Evolutionary conservation across 163 green algal species (phyloP).

Genomic region (Coccomyxa subellipsoidea): DNA sequence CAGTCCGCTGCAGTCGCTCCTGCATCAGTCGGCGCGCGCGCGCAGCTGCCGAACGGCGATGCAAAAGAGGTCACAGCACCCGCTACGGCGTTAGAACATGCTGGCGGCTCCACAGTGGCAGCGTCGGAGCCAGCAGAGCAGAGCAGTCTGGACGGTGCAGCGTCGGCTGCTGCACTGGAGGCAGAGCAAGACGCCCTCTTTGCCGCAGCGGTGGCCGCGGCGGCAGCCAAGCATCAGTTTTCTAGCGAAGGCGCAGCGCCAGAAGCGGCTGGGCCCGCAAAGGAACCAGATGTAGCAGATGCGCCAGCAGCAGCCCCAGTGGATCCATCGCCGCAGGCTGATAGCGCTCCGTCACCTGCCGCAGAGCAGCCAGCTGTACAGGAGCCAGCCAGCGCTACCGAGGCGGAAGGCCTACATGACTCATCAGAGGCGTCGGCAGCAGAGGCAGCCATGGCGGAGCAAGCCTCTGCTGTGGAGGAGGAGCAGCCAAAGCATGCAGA

Average conservation of each 20-base stretch:
- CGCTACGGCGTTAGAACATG: too few species aligned
- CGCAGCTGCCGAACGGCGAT: background rate
- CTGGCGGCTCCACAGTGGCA: too few species aligned
- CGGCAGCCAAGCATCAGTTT: background rate
- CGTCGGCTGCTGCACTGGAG: background rate
- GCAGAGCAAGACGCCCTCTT: background rate
- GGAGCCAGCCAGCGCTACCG: background rate
- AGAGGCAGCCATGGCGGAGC: background rate
- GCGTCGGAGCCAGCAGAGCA: too few species aligned
- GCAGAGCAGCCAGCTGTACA: background rate
- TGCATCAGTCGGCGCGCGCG: background rate
- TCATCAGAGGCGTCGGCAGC: background rate
- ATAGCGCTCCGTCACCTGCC: too few species aligned
- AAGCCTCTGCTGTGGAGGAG: background rate
- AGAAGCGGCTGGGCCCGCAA: background rate
- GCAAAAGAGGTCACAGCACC: background rate
- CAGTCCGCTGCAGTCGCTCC: background rate
- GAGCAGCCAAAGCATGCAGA: background rate
- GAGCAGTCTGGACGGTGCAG: too few species aligned
- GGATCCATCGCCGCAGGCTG: background rate
- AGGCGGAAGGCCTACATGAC: background rate
- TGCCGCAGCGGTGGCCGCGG: background rate
- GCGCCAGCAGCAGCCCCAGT: background rate
- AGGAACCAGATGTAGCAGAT: background rate
- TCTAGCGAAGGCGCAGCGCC: background rate